phyloP scores from a whole-genome alignment of 2,329 filamentous ascomycete genomes.

The Aspergillus neotritici region DNA sequence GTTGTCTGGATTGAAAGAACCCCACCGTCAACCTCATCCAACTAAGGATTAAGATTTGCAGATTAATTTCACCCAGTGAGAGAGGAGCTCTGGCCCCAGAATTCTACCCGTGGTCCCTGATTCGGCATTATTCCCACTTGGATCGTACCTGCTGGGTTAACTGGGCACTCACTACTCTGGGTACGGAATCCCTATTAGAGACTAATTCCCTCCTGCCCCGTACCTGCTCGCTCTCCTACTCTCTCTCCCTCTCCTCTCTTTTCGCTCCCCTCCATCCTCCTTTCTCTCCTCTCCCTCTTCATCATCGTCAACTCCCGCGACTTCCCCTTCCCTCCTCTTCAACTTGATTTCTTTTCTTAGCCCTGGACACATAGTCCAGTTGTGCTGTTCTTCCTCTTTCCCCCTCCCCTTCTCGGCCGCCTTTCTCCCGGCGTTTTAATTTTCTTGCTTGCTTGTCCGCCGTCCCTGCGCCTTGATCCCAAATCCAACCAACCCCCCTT shows the following conservation, averaged over 20 bases:
- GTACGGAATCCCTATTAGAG: too few species aligned
- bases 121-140: slow-evolving; percentile 17
- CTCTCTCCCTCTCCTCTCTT: slow-evolving; percentile 5
- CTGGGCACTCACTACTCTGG: not conserved
- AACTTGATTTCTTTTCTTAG: slow-evolving; percentile 8
- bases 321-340: slow-evolving; percentile 1
- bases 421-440: slow-evolving; percentile 5
- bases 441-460: slow-evolving; percentile 3
- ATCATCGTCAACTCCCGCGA: not conserved
- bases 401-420: not conserved
- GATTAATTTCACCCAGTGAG: slow-evolving; percentile 13
- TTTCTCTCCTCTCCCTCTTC: slow-evolving; percentile 3
- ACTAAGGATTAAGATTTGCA: slow-evolving; percentile 15
- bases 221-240: slow-evolving; percentile 4
- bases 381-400: slow-evolving; percentile 9
- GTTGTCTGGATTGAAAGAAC: not conserved
- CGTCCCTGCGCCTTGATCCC: not conserved
- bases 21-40: not conserved
- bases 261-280: slow-evolving; percentile 3
- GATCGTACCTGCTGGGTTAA: not conserved
- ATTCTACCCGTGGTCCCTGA: slow-evolving; percentile 17
- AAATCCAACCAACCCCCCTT: not conserved
- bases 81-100: slow-evolving; percentile 15
- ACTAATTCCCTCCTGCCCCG: slow-evolving; percentile 7
- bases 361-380: slow-evolving; percentile 16